phyloP scores from a whole-genome alignment of 345 rosid species.

The Firmiana major region DNA sequence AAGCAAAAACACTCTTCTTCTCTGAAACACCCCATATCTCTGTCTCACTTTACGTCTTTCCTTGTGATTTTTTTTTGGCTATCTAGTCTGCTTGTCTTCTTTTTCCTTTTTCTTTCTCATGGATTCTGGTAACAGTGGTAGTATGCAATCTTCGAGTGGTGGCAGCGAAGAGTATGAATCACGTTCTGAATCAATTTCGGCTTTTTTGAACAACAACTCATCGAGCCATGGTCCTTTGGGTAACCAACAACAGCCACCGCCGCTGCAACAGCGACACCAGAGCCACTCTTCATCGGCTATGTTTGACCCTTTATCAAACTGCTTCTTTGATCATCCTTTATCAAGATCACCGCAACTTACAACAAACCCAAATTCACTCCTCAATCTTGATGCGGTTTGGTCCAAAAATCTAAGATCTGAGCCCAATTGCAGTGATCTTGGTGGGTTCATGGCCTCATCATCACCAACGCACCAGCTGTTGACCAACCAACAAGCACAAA shows the following conservation, averaged over 20 bases:
- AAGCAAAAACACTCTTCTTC: slow-evolving; percentile 8
- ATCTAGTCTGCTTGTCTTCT: not conserved
- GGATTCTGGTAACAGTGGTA: slow-evolving; percentile 84
- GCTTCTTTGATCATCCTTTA: slow-evolving; percentile 55
- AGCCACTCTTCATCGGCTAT: slow-evolving; percentile 30
- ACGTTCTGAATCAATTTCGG: slow-evolving; percentile 57
- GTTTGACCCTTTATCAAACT: slow-evolving; percentile 50
- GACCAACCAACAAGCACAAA: slow-evolving; percentile 21
- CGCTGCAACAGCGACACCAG: slow-evolving; percentile 34
- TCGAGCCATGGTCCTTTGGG: slow-evolving; percentile 20
- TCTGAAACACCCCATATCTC: slow-evolving; percentile 19
- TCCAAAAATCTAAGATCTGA: slow-evolving; percentile 52
- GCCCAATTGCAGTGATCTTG: slow-evolving; percentile 42
- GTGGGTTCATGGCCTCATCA: slow-evolving; percentile 41
- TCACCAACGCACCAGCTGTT: slow-evolving; percentile 33
- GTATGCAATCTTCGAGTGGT: slow-evolving; percentile 80
- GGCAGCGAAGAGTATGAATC: slow-evolving; percentile 79
- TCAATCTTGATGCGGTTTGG: slow-evolving; percentile 55
- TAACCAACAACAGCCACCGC: slow-evolving; percentile 32
- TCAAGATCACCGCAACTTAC: slow-evolving; percentile 24
- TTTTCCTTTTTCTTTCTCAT: slow-evolving; percentile 18
- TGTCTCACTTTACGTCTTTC: slow-evolving; percentile 16
- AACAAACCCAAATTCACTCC: slow-evolving; percentile 35
- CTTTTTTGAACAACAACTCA: slow-evolving; percentile 38
- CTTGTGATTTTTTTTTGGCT: not conserved